Evolutionary conservation across 148 eudicot species (phyloP).

Genomic region (Vaccinium vitisidaea): DNA sequence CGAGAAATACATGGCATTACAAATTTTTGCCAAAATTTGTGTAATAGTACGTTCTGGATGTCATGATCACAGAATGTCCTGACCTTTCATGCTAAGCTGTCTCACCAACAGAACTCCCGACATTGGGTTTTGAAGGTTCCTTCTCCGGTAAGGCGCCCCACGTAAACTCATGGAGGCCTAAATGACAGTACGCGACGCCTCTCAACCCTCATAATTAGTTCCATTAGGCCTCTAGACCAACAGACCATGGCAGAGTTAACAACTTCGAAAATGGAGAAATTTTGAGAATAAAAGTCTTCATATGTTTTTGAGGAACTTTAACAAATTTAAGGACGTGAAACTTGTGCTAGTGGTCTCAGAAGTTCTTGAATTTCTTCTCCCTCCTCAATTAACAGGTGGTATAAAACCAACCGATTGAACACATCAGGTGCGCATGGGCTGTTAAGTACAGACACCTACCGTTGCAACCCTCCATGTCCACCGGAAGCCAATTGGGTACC

Average conservation of each 20-base stretch:
- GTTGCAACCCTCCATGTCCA: background rate
- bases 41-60: background rate
- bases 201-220: background rate
- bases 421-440: background rate
- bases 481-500: background rate
- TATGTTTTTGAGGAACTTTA: too few species aligned
- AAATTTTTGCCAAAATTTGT: too few species aligned
- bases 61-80: background rate
- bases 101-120: background rate
- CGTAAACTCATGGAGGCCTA: background rate
- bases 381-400: background rate
- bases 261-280: background rate
- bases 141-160: background rate
- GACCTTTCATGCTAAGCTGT: background rate
- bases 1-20: background rate
- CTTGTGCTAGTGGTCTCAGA: background rate
- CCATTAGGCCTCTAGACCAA: background rate
- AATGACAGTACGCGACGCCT: background rate
- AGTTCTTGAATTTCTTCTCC: background rate
- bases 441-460: background rate
- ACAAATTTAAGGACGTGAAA: background rate
- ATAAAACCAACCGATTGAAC: background rate
- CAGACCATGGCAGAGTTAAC: background rate
- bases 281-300: too few species aligned
- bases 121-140: background rate